Evolutionary conservation across 2,329 filamentous ascomycete species (phyloP), one percentile per base, ranked within the genome.

Genomic region (Penicillium fuscoglaucum): DNA sequence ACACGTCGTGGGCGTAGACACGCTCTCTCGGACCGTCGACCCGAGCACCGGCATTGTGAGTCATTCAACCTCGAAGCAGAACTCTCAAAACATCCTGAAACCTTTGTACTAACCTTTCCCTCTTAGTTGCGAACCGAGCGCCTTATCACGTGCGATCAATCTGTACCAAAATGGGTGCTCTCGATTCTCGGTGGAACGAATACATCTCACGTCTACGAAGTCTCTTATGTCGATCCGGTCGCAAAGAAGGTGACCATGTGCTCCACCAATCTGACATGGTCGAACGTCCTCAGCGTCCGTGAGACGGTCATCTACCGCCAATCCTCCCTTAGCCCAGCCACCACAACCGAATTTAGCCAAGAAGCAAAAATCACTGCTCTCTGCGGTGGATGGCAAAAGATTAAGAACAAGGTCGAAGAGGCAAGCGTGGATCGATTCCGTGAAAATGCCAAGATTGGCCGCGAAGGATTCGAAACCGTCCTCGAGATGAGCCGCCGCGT

Each of bases 331-430:
- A 75, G 74, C 6, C 82, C 82, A 6, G 64, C 74, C 29, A 84
- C 77, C 39, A 83, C 80, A 74, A 99, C 95, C 3, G 84, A 89
- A 62, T 98, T 99, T 72, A 83, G 87, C 48, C 95, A 99, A 80
- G 88, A 91, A 61, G 95, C 95, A 40, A 87, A 93, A 77, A 93
- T 99, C 72, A 96, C 93, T 1, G 95, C 95, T 0, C 81, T 98
- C 10, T 96, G 92, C 75, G 93, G 95, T 66, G 95, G 95, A 61
- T 99, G 95, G 93, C 91, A 97, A 79, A 91, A 92, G 73, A 92
- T 98, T 74, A 95, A 91, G 82, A 96, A 95, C 78, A 91, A 88
- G 74, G 96, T 99, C 68, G 95, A 99, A 80, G 92, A 98, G 68
- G 87, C 90, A 52, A 90, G 92, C 43, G 89, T 98, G 45, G 90